Base-by-base conservation (phyloP, 345 rosid species). In the Gynandropsis gynandra region DNA sequence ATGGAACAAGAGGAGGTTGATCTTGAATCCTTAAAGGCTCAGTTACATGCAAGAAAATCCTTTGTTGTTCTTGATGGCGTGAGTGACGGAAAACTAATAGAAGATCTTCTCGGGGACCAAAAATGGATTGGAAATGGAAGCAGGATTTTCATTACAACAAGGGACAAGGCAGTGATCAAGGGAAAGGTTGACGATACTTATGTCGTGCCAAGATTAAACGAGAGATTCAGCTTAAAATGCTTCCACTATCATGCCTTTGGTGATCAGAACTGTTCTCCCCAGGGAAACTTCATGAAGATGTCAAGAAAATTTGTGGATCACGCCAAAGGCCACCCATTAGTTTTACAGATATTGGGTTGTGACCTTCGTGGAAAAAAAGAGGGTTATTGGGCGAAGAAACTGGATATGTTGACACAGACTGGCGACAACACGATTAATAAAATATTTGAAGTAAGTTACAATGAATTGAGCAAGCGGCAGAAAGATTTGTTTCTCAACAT, bases 401-500 rank as follows among this genome's bases (percentile, higher is more conserved):
- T 72, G 8, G 31, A 32, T 2, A 65, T 37, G 33, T 31, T 56
- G 7, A 43, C 27, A 53, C 59, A 19, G 8, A 49, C 40, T 47
- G 31, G 56, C 3, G 29, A 40, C n/a, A 21, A 19, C 9, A 50
- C 62, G 32, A 67, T 76, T 39, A 51, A 12, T 0, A 32, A 15
- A 0, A 13, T 65, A 0, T 49, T 73, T 43, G 17, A 27, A 42
- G 60, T 49, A 34, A 74, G 76, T 12, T 74, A 37, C 1, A 63
- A 71, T 44, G 68, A 59, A 19, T 32, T 76, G 9, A 37, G 18
- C 17, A 47, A 58, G 14, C 3, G 33, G 7, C n/a, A 55, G 7
- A 54, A 71, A 54, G 47, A 29, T 8, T 41, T 66, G 1, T 72
- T 76, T 62, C 59, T 70, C 15, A 76, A 73, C 19, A 64, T 76